These are phyloP conservation scores for Botrytis porri DNA, from an alignment of 2,329 filamentous ascomycete genomes.

Conservation along the genomic window DNA sequence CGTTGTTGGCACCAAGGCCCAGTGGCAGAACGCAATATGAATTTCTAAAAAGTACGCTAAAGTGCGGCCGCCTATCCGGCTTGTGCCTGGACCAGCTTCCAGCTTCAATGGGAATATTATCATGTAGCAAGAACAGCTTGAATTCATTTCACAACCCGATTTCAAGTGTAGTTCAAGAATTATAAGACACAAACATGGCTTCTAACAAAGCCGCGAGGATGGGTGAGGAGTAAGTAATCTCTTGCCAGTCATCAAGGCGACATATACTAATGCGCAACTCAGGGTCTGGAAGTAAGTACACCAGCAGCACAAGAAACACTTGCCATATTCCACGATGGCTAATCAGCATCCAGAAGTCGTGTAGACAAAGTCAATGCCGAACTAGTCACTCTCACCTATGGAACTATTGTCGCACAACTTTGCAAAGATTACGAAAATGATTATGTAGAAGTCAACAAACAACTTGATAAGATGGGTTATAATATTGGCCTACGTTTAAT, in stretches of 20 bases:
- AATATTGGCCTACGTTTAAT: constrained; percentile 95
- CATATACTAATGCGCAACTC: constrained; percentile 29
- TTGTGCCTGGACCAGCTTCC: constrained; percentile 13
- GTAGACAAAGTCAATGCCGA: constrained; percentile 98
- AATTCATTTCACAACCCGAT: constrained; percentile 8
- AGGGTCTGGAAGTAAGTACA: constrained; percentile 42
- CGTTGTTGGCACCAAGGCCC: not conserved
- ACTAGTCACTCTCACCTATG: constrained; percentile 94
- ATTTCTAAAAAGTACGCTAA: constrained; percentile 20
- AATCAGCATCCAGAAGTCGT: constrained; percentile 62
- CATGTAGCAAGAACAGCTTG: not conserved
- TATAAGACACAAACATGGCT: constrained; percentile 43
- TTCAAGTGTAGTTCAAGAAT: not conserved
- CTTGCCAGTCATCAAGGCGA: not conserved
- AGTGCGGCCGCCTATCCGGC: constrained; percentile 14
- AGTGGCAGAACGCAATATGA: constrained; percentile 8
- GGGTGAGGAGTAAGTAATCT: constrained; percentile 66
- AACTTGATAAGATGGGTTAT: constrained; percentile 98
- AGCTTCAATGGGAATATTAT: constrained; percentile 9
- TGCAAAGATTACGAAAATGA: constrained; percentile 95
- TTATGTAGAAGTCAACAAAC: constrained; percentile 94
- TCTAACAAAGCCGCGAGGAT: constrained; percentile 65
- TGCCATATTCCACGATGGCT: constrained; percentile 35
- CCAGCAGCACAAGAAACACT: not conserved
- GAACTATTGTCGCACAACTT: constrained; percentile 92